Evolutionary conservation across 1,284 basidiomycete genomes (phyloP).

Genomic region (Tilletia setariae): DNA sequence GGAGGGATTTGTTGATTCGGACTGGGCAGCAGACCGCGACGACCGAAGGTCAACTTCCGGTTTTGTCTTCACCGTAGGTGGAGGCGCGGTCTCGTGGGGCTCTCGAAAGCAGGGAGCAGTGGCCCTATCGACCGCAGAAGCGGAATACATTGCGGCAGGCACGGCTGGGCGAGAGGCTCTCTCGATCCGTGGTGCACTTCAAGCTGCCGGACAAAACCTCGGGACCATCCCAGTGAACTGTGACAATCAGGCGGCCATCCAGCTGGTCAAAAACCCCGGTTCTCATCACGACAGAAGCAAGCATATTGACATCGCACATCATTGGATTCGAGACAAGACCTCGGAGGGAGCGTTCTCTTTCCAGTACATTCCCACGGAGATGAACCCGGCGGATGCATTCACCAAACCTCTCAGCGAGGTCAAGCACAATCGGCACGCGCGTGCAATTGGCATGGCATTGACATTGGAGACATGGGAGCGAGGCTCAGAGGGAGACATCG

Average conservation of each 20-base stretch:
- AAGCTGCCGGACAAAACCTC: background rate
- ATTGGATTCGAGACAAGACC: constrained; percentile 1
- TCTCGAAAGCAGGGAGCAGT: constrained; percentile 20
- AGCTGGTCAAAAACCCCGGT: background rate
- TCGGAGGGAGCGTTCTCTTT: background rate
- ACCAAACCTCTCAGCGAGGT: constrained; percentile 5
- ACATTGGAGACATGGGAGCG: background rate
- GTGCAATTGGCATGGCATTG: background rate
- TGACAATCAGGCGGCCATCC: constrained; percentile 11
- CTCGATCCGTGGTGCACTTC: background rate
- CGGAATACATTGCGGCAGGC: constrained; percentile 19
- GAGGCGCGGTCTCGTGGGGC: constrained; percentile 16
- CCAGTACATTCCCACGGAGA: background rate
- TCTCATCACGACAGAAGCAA: constrained; percentile 4
- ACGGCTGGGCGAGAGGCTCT: constrained; percentile 13
- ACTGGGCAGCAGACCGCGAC: constrained; percentile 20
- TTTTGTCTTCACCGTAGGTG: constrained; percentile 15
- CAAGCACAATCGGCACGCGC: background rate
- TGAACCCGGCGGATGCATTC: constrained; percentile 12
- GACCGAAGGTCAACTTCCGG: constrained; percentile 23
- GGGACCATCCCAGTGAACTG: background rate
- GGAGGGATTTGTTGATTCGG: constrained; percentile 17
- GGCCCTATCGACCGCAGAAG: constrained; percentile 18
- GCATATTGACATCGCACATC: constrained; percentile 15
- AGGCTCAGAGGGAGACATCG: background rate